These are phyloP conservation scores for Mycena vulgaris DNA, from an alignment of 768 basidiomycete genomes.

Conservation along the genomic window DNA sequence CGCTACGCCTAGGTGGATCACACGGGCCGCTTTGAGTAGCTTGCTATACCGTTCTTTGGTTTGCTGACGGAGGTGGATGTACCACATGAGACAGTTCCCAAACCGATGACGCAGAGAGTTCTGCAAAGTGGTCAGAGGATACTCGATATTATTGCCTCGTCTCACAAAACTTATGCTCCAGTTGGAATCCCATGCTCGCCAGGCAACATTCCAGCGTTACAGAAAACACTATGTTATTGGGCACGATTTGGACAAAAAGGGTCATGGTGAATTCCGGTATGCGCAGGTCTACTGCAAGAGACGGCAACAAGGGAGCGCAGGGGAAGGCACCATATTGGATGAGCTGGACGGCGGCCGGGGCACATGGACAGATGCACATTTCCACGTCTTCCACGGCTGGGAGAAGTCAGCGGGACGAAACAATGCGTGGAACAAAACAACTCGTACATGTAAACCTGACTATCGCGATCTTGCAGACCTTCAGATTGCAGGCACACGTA, in stretches of 20 bases:
- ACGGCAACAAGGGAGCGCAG: conserved; percentile 1
- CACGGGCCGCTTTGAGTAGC: too few species aligned
- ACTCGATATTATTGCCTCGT: too few species aligned
- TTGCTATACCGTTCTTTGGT: too few species aligned
- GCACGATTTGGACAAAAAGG: conserved; percentile 15
- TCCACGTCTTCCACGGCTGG: conserved; percentile 10
- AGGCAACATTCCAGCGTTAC: neutral
- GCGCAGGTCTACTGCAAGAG: conserved; percentile 19
- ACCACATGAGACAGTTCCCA: too few species aligned
- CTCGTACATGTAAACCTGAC: neutral
- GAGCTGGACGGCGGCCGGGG: neutral
- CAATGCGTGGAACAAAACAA: too few species aligned
- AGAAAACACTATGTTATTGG: conserved; percentile 4
- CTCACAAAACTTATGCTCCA: conserved; percentile 3
- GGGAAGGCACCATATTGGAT: neutral
- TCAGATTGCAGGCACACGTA: neutral
- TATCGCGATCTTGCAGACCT: neutral
- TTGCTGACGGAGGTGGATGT: too few species aligned
- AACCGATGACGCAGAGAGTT: too few species aligned
- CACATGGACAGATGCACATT: neutral
- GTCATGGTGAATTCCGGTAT: conserved; percentile 8
- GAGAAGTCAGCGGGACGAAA: too few species aligned
- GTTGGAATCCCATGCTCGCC: conserved; percentile 3
- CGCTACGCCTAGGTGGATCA: too few species aligned
- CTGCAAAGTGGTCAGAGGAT: too few species aligned